Evolutionary conservation across 495 filamentous ascomycete species (phyloP).

Genomic region (Trichoderma gamsii): DNA sequence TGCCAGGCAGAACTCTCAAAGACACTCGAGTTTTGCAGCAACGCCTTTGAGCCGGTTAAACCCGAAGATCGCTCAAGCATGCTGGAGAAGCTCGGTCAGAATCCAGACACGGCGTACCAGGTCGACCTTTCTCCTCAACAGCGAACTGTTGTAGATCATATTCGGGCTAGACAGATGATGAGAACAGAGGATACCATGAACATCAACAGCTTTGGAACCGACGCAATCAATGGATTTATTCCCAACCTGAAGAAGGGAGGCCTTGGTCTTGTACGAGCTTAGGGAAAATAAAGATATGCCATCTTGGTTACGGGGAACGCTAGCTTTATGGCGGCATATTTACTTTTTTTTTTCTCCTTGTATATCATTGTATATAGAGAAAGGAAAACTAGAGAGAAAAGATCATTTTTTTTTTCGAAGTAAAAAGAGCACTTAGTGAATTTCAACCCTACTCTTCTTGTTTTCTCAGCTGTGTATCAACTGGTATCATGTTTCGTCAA

Average conservation of each 20-base stretch:
- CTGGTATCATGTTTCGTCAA: background rate
- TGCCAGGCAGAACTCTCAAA: constrained; percentile 31
- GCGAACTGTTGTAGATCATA: constrained; percentile 27
- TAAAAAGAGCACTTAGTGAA: too few relatives aligned
- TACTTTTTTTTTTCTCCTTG: too few relatives aligned
- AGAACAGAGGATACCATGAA: constrained; percentile 28
- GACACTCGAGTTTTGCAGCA: constrained; percentile 35
- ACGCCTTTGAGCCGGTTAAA: constrained; percentile 26
- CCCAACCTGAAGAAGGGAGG: constrained; percentile 29
- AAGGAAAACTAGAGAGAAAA: too few relatives aligned
- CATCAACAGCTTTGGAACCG: constrained; percentile 30
- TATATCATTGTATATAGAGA: too few relatives aligned
- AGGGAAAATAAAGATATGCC: background rate
- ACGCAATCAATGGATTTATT: constrained; percentile 32
- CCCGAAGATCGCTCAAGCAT: constrained; percentile 22
- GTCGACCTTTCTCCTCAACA: constrained; percentile 29
- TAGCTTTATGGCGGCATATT: too few relatives aligned
- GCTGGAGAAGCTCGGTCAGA: constrained; percentile 19
- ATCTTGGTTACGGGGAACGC: too few relatives aligned
- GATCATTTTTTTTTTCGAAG: too few relatives aligned
- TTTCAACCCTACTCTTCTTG: too few relatives aligned
- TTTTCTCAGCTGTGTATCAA: background rate
- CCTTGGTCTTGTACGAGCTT: constrained; percentile 20
- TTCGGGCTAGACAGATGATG: constrained; percentile 25
- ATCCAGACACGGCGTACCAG: constrained; percentile 14